Evolutionary conservation across 228 moss, liverwort and hornwort species (phyloP).

Genomic region (Sphagnum magellanicum): DNA sequence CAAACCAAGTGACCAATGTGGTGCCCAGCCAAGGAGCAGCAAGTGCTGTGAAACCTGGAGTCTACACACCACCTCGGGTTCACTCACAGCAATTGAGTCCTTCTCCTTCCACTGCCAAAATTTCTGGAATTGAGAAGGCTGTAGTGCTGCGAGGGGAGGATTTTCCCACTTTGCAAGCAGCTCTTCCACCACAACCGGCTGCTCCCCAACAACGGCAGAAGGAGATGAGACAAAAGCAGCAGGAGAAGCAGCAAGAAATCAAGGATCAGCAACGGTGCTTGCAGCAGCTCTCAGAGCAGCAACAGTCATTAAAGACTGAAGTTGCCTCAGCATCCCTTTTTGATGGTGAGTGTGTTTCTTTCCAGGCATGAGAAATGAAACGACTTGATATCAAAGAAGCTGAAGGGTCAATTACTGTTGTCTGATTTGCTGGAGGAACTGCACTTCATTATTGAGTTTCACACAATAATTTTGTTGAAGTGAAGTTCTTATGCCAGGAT

Average conservation of each 20-base stretch:
- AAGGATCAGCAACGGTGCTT: constrained; percentile 90
- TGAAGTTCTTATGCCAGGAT: too few relatives aligned
- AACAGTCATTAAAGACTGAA: constrained; percentile 48
- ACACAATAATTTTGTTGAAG: too few relatives aligned
- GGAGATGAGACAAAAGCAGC: constrained; percentile 83
- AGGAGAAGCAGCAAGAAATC: constrained; percentile 92
- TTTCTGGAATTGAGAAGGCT: constrained; percentile 46
- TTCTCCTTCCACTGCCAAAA: constrained; percentile 20
- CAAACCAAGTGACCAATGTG: constrained; percentile 34
- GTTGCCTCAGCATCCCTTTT: constrained; percentile 65
- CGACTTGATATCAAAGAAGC: too few relatives aligned
- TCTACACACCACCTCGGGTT: constrained; percentile 92
- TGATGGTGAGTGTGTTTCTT: constrained; percentile 34
- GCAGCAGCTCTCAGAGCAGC: constrained; percentile 86
- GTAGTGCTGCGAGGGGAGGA: constrained; percentile 96
- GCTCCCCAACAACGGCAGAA: constrained; percentile 74
- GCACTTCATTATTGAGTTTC: too few relatives aligned
- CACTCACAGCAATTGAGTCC: constrained; percentile 56
- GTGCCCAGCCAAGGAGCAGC: constrained; percentile 25
- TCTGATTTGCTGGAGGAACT: too few relatives aligned
- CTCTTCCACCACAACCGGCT: constrained; percentile 72
- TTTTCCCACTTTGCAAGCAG: constrained; percentile 93
- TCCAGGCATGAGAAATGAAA: not conserved
- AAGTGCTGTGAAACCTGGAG: constrained; percentile 63
- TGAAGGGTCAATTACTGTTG: too few relatives aligned